phyloP scores from a whole-genome alignment of 345 rosid genomes.

The Bruguiera gymnorhiza region DNA sequence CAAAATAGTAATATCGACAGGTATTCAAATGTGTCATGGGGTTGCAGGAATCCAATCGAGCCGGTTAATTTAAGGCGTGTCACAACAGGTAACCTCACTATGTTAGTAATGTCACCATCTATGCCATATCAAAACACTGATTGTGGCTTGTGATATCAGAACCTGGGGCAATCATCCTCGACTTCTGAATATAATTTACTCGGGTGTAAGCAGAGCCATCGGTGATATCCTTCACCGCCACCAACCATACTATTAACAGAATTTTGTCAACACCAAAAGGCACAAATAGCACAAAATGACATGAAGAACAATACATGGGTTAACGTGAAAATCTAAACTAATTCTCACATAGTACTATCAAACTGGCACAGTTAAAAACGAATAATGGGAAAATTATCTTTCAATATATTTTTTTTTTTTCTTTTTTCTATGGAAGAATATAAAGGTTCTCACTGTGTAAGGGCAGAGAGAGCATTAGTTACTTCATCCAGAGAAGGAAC shows the following conservation, averaged over 20 bases:
- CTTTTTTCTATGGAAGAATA: too few relatives aligned
- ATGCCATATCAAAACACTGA: slow-evolving; percentile 1
- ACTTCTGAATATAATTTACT: not conserved
- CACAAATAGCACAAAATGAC: too few relatives aligned
- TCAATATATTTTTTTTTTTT: too few relatives aligned
- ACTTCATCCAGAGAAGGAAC: slow-evolving; percentile 78
- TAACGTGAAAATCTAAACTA: too few relatives aligned
- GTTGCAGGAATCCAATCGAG: not conserved
- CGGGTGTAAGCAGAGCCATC: not conserved
- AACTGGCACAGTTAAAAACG: too few relatives aligned
- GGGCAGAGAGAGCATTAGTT: slow-evolving; percentile 66
- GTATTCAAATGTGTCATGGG: not conserved
- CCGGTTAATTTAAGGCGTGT: not conserved
- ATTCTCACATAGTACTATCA: too few relatives aligned
- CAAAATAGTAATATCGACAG: too few relatives aligned
- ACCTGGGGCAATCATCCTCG: not conserved
- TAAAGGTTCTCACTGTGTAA: slow-evolving; percentile 48
- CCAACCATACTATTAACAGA: not conserved
- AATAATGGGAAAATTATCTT: not conserved
- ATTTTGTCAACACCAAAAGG: too few relatives aligned
- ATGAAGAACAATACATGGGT: too few relatives aligned
- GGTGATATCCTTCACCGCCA: not conserved
- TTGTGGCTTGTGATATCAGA: slow-evolving; percentile 10
- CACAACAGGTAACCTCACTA: not conserved
- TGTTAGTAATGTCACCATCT: not conserved